These are phyloP conservation scores for Martensiomyces pterosporus DNA, from an alignment of 192 early-diverging fungal genomes.

Conservation along the genomic window DNA sequence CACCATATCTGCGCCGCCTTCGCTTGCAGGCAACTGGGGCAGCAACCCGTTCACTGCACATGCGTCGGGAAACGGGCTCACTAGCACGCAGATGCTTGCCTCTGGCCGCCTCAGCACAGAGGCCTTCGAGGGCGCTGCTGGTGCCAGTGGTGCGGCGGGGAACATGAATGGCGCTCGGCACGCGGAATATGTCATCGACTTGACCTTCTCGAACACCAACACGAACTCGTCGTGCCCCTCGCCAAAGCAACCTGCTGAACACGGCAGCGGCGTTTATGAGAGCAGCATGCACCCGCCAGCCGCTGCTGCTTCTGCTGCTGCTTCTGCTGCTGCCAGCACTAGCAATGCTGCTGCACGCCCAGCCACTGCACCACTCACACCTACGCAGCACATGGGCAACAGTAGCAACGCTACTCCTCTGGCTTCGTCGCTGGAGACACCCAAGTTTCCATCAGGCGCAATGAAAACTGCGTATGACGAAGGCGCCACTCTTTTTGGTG, in stretches of 20 bases:
- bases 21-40: slow-evolving; percentile 10
- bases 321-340: slow-evolving; percentile 1
- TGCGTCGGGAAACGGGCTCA: slow-evolving; percentile 4
- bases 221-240: slow-evolving; percentile 33
- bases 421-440: slow-evolving; percentile 37
- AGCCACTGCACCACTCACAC: slow-evolving; percentile 18
- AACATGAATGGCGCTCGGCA: slow-evolving; percentile 1
- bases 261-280: no score
- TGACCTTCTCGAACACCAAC: slow-evolving; percentile 18
- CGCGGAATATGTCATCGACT: slow-evolving; percentile 15
- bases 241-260: no score
- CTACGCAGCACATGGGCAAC: slow-evolving; percentile 6
- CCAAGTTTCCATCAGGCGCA: slow-evolving; percentile 12
- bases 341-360: slow-evolving; percentile 3
- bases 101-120: slow-evolving; percentile 45
- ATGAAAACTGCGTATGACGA: slow-evolving; percentile 7
- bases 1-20: slow-evolving; percentile 4
- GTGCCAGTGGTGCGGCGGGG: background rate
- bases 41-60: background rate
- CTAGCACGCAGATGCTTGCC: slow-evolving; percentile 23
- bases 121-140: slow-evolving; percentile 1
- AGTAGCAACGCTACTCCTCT: slow-evolving; percentile 12
- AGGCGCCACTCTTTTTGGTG: slow-evolving; percentile 22
- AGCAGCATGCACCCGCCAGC: background rate
- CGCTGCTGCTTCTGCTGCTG: background rate